These are phyloP conservation scores for Alternaria metachromatica DNA, from an alignment of 2,329 filamentous ascomycete genomes.

Conservation along the genomic window DNA sequence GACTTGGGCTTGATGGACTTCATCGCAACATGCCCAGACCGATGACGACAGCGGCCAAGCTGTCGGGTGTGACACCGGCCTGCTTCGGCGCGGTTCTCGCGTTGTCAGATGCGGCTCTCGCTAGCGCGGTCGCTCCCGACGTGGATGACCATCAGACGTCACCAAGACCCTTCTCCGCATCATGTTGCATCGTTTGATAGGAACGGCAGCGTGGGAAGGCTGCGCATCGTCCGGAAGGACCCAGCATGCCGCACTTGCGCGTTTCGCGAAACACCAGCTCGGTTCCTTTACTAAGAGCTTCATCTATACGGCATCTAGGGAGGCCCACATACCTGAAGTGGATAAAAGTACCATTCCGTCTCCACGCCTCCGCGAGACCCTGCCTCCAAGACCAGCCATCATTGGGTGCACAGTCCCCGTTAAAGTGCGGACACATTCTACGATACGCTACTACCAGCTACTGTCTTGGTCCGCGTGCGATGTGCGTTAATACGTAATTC, in stretches of 20 bases:
- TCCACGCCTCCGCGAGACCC: constrained; percentile 19
- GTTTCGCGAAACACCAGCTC: not conserved
- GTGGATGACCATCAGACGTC: constrained; percentile 21
- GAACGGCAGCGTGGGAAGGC: not conserved
- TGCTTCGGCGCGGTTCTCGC: constrained; percentile 14
- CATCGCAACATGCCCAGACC: not conserved
- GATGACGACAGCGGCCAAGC: constrained; percentile 8
- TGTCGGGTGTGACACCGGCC: constrained; percentile 1
- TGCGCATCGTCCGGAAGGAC: not conserved
- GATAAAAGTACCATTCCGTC: constrained; percentile 21
- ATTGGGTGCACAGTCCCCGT: constrained; percentile 10
- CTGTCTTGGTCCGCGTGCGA: constrained; percentile 3
- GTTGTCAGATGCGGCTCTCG: constrained; percentile 25
- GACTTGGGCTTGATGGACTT: not conserved
- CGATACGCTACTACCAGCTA: constrained; percentile 16
- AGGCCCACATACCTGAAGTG: constrained; percentile 24
- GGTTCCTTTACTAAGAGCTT: constrained; percentile 11
- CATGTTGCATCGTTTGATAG: not conserved
- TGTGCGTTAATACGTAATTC: constrained; percentile 21
- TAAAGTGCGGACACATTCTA: not conserved
- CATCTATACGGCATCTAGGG: constrained; percentile 6
- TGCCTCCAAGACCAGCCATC: constrained; percentile 9
- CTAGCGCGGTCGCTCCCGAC: constrained; percentile 30
- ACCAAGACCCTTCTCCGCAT: constrained; percentile 12
- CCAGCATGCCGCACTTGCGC: not conserved